A percentile compares a stretch with the other conserved stretches of the same genome.
These are phyloP conservation scores for Taphrina pruni DNA, from an alignment of 1,139 yeast species.

Conservation along the genomic window DNA sequence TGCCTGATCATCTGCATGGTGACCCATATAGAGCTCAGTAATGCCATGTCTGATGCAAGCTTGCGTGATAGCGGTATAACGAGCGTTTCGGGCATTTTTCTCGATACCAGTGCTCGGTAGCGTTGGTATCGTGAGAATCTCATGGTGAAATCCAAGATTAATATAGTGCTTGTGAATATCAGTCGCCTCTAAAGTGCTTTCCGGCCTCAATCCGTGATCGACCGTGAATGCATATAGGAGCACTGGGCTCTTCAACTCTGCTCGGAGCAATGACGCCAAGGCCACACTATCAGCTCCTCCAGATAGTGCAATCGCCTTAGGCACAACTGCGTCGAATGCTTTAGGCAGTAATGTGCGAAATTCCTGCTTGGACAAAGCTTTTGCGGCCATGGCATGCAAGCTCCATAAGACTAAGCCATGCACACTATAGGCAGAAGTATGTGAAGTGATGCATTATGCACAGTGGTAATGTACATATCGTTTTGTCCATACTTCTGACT, in stretches of 20 bases:
- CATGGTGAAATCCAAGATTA: slow-evolving; percentile 28
- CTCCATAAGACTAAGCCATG: background rate
- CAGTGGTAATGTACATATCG: no score
- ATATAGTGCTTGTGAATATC: slow-evolving; percentile 48
- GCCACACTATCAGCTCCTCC: slow-evolving; percentile 88
- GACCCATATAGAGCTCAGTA: slow-evolving; percentile 62
- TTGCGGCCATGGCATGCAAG: background rate
- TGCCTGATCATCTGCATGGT: slow-evolving; percentile 71
- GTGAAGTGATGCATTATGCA: background rate
- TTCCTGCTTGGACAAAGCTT: slow-evolving; percentile 3
- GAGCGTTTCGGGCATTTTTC: slow-evolving; percentile 61
- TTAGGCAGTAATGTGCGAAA: background rate
- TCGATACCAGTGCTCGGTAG: slow-evolving; percentile 56
- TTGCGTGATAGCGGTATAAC: slow-evolving; percentile 58
- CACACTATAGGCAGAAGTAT: background rate
- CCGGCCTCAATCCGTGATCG: slow-evolving; percentile 62
- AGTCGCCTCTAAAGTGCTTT: slow-evolving; percentile 59
- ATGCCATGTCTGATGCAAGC: slow-evolving; percentile 53
- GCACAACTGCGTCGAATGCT: background rate
- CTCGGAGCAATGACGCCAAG: slow-evolving; percentile 56
- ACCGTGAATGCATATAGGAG: slow-evolving; percentile 60
- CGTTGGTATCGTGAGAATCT: slow-evolving; percentile 21
- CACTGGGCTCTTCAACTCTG: slow-evolving; percentile 46
- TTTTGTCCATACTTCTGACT: no score
- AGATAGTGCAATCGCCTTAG: slow-evolving; percentile 59